Evolutionary conservation across 2,329 filamentous ascomycete species (phyloP).

Genomic region (Cyphellophora europaea): DNA sequence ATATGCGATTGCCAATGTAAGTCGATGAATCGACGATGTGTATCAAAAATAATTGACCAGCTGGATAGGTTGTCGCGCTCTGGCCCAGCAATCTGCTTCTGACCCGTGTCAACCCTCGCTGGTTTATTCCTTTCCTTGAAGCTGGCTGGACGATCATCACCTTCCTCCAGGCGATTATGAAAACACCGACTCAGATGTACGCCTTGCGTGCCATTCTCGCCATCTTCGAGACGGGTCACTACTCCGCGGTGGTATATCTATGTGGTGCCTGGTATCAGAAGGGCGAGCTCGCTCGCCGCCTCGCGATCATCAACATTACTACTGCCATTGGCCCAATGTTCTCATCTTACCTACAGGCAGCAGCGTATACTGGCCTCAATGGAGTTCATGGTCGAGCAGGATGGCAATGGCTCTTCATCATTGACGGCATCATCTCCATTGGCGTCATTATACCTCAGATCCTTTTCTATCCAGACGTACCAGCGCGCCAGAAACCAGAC

Average conservation of each 20-base stretch:
- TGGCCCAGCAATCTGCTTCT: constrained; percentile 2
- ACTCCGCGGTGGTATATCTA: constrained; percentile 3
- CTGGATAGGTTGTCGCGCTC: constrained; percentile 1
- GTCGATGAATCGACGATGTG: no score
- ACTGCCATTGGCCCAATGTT: constrained; percentile 31
- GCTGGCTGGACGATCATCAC: constrained; percentile 2
- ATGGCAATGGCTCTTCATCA: constrained; percentile 29
- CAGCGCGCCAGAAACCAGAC: constrained; percentile 3
- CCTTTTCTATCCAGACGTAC: constrained; percentile 2
- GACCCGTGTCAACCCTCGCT: constrained; percentile 1
- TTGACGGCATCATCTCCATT: constrained; percentile 27
- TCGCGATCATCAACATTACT: constrained; percentile 2
- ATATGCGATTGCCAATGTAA: constrained; percentile 2
- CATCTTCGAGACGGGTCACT: constrained; percentile 2
- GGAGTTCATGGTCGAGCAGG: constrained; percentile 40
- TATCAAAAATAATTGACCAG: neutral
- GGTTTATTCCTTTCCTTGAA: constrained; percentile 2
- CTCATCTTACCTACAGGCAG: constrained; percentile 48
- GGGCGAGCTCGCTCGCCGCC: constrained; percentile 1
- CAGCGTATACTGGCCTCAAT: constrained; percentile 43
- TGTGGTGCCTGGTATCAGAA: constrained; percentile 4
- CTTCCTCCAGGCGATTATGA: constrained; percentile 2
- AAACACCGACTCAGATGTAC: constrained; percentile 2
- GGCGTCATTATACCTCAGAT: constrained; percentile 2
- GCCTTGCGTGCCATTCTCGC: constrained; percentile 1